These are phyloP conservation scores for Pichia nanzhaoensis DNA, from an alignment of 805 yeast species.

Conservation along the genomic window DNA sequence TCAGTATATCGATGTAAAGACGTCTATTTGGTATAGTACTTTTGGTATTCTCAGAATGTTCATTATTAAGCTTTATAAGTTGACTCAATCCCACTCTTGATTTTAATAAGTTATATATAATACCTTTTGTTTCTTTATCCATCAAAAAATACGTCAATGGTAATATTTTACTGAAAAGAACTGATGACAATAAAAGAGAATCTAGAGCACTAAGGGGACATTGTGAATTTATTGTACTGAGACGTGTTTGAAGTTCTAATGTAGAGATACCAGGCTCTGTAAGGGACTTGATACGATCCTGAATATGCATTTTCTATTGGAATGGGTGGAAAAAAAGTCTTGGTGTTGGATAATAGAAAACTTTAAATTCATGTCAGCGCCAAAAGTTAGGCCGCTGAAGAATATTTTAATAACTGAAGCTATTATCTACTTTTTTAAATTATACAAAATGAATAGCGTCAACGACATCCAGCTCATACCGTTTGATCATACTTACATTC, in stretches of 20 bases:
- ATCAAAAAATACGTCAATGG: slow-evolving; percentile 19
- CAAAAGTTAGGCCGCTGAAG: too few relatives aligned
- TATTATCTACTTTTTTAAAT: too few relatives aligned
- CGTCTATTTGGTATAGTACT: neutral
- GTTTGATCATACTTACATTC: slow-evolving; percentile 79
- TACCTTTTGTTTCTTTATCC: slow-evolving; percentile 3
- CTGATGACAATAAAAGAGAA: slow-evolving; percentile 13
- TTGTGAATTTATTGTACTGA: slow-evolving; percentile 5
- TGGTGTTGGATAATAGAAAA: too few relatives aligned
- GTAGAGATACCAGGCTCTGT: slow-evolving; percentile 1
- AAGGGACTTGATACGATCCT: neutral
- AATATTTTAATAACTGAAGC: too few relatives aligned
- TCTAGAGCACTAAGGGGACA: slow-evolving; percentile 7
- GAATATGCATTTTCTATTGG: neutral
- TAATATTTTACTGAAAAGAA: slow-evolving; percentile 14
- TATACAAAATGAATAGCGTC: neutral
- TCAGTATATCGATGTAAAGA: slow-evolving; percentile 11
- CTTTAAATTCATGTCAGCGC: too few relatives aligned
- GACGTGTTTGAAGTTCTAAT: neutral
- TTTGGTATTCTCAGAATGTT: neutral
- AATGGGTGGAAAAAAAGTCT: too few relatives aligned
- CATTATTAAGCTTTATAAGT: slow-evolving; percentile 1
- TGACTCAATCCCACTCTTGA: slow-evolving; percentile 19
- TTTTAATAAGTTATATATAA: slow-evolving; percentile 11
- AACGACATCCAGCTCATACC: slow-evolving; percentile 35